Percentiles rank a stretch among this genome's conserved stretches.
Conservation (phyloP, 2,329 filamentous ascomycete species). For the Epichloe scottii region DNA sequence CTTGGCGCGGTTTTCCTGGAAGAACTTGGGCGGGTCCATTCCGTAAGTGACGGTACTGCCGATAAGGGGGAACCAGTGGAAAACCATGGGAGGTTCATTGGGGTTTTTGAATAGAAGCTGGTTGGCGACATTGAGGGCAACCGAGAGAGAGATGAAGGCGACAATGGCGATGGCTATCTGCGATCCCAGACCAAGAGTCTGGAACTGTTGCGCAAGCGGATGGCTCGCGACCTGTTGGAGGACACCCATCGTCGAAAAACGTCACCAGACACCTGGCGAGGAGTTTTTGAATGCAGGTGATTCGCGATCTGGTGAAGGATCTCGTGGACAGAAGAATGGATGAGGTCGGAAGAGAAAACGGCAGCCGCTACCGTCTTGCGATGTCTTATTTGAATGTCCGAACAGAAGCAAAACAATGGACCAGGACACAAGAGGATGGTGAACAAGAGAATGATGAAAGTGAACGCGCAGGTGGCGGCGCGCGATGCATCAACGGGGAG, state of each 20-base stretch:
- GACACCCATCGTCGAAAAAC: conserved; percentile 36
- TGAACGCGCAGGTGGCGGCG: not conserved
- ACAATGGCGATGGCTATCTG: conserved; percentile 34
- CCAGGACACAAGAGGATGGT: not conserved
- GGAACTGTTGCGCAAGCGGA: conserved; percentile 37
- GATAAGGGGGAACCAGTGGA: conserved; percentile 71
- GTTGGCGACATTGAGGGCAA: conserved; percentile 66
- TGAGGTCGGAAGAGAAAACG: not conserved
- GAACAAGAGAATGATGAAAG: not conserved
- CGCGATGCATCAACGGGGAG: not conserved
- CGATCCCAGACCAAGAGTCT: conserved; percentile 31
- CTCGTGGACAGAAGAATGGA: not conserved
- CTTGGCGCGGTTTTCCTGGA: conserved; percentile 63
- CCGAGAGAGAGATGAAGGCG: conserved; percentile 36
- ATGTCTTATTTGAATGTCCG: not conserved
- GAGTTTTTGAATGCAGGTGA: not conserved
- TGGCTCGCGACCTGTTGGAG: conserved; percentile 37
- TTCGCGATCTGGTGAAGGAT: not conserved
- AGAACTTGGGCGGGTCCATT: conserved; percentile 87
- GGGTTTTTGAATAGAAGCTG: conserved; percentile 74
- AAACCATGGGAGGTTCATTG: conserved; percentile 69
- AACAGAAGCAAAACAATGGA: not conserved
- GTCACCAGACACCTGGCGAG: not conserved
- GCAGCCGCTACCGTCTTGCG: not conserved
- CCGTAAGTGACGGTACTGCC: conserved; percentile 90